Percentiles rank a stretch among this genome's conserved stretches.
Evolutionary conservation across 768 basidiomycete species (phyloP).

Genomic region (Podaxis pistillaris): DNA sequence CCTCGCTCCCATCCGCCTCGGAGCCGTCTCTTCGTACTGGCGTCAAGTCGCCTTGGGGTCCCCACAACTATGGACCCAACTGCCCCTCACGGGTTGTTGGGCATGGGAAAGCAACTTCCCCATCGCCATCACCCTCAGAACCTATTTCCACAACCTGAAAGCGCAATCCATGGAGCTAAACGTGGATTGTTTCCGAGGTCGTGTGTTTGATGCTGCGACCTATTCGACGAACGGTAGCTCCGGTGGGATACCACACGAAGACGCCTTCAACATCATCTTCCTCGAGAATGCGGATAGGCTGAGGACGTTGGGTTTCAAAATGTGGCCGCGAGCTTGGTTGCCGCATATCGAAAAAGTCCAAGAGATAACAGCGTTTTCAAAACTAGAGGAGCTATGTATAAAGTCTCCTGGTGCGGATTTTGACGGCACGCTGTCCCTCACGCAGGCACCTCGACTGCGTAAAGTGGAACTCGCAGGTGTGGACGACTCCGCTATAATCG

Average conservation of each 20-base stretch:
- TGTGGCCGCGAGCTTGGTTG: not conserved
- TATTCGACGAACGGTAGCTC: not conserved
- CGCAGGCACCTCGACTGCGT: not conserved
- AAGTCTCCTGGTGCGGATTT: not conserved
- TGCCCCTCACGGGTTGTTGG: too few species aligned
- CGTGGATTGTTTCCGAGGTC: not conserved
- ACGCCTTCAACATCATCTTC: conserved; percentile 2
- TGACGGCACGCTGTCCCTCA: not conserved
- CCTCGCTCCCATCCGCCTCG: not conserved
- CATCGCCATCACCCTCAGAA: not conserved
- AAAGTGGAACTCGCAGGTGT: not conserved
- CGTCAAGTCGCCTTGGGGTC: too few species aligned
- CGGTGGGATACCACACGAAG: not conserved
- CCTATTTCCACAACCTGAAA: not conserved
- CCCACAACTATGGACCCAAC: too few species aligned
- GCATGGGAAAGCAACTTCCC: too few species aligned
- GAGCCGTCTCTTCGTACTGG: not conserved
- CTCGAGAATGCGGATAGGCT: not conserved
- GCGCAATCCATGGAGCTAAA: not conserved
- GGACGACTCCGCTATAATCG: not conserved
- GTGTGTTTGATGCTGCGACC: not conserved
- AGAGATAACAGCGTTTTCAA: not conserved
- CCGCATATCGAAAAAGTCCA: not conserved
- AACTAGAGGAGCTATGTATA: not conserved
- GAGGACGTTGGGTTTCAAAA: not conserved